Evolutionary conservation across 371 early-diverging fungal species (phyloP), one percentile per base, ranked within the genome.

Genomic region (Nematocida major): DNA sequence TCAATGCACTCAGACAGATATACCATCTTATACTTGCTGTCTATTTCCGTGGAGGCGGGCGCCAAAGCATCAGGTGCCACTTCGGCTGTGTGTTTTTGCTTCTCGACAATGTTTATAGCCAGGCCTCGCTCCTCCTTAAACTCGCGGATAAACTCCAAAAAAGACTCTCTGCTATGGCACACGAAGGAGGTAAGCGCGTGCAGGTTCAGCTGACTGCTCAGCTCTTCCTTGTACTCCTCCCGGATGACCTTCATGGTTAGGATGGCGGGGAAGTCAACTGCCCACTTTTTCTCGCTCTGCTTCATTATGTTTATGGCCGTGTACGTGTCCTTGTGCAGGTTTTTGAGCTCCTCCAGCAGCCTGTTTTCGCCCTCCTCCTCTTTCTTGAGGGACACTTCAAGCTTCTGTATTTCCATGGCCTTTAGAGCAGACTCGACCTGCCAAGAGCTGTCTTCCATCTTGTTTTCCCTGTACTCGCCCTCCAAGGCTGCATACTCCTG

Each of bases 121-220:
- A 83, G 68, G 22, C 78, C 77, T 38, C 68, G 50, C 57, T 82
- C 61, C 61, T 85, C 86, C 66, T 85, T 85, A 26, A 82, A 77
- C 34, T 79, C 77, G 24, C 54, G 54, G 5, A 78, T 54, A 30
- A 85, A 68, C 47, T 45, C 67, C 22, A 76, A 68, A 68, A 84
- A 83, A 59, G 82, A 82, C 30, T 81, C 54, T 24, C 20, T 2
- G 24, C 59, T 66, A 65, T 81, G 79, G 54, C 82, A 84, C 20
- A 85, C 79, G 81, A 85, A 85, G 3, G 83, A 76, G 0, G 84
- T 79, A 13, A 85, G 68, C 7, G 79, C 65, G 40, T 83, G 83
- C 39, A 82, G 78, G 43, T 57, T 69, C 22, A 84, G 49, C 42
- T 84, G 81, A 28, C 73, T 80, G 68, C 82, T 81, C 30, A 85